These are phyloP conservation scores for Cladorrhinum sp. DNA, from an alignment of 2,329 filamentous ascomycete species.

Conservation along the genomic window DNA sequence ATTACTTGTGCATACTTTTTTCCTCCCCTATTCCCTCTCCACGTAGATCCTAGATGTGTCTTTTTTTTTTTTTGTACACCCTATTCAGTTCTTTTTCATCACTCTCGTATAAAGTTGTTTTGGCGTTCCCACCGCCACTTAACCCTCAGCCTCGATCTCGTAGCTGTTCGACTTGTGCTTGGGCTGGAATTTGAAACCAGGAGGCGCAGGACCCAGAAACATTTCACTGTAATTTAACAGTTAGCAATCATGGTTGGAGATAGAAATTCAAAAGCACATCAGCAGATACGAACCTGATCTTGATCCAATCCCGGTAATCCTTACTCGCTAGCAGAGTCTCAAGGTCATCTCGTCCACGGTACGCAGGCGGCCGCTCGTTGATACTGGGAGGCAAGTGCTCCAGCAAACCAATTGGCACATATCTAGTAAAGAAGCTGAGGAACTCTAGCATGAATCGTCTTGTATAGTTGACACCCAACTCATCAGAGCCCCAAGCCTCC, in stretches of 20 bases:
- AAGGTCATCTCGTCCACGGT: slow-evolving; percentile 79
- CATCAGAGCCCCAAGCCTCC: slow-evolving; percentile 93
- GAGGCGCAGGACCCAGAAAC: slow-evolving; percentile 89
- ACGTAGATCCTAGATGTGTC: too few relatives aligned
- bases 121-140: not conserved
- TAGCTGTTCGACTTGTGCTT: slow-evolving; percentile 97
- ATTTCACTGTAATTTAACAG: slow-evolving; percentile 69
- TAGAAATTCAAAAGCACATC: slow-evolving; percentile 1
- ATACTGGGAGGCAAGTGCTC: slow-evolving; percentile 85
- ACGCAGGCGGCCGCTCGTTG: slow-evolving; percentile 85
- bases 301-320: slow-evolving; percentile 98
- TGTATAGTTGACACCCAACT: slow-evolving; percentile 87
- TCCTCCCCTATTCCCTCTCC: too few relatives aligned
- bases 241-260: too few relatives aligned
- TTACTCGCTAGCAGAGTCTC: slow-evolving; percentile 89
- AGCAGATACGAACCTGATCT: slow-evolving; percentile 71
- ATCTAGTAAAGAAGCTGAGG: slow-evolving; percentile 89
- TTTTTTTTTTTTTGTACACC: too few relatives aligned
- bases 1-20: too few relatives aligned
- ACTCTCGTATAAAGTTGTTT: too few relatives aligned
- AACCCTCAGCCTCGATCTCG: slow-evolving; percentile 61
- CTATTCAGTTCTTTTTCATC: too few relatives aligned
- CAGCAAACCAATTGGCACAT: slow-evolving; percentile 84
- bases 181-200: slow-evolving; percentile 89
- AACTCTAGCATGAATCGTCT: slow-evolving; percentile 92